Percentiles rank a stretch among this genome's conserved stretches.
These are phyloP conservation scores for Rutstroemia sydowiana DNA, from an alignment of 2,329 filamentous ascomycete genomes.

Conservation along the genomic window DNA sequence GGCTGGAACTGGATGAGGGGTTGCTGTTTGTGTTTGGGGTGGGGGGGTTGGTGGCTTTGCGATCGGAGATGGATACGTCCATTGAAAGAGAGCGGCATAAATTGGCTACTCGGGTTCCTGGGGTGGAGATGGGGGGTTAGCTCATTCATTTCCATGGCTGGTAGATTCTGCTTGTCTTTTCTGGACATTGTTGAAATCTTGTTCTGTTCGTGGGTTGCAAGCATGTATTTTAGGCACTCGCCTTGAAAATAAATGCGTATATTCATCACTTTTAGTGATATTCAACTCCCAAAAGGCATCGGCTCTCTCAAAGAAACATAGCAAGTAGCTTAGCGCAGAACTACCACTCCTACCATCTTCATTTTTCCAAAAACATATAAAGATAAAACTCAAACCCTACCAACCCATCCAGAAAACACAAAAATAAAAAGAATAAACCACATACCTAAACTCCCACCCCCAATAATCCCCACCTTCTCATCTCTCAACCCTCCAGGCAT, in stretches of 20 bases:
- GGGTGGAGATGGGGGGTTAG: not conserved
- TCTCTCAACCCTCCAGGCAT: constrained; percentile 19
- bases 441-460: constrained; percentile 24
- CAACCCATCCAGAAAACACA: not conserved
- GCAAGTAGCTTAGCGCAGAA: too few species aligned
- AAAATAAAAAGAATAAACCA: not conserved
- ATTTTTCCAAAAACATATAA: too few species aligned
- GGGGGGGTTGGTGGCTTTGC: constrained; percentile 10
- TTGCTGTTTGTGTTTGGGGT: not conserved
- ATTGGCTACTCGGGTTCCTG: constrained; percentile 1
- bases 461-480: constrained; percentile 26
- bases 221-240: too few species aligned
- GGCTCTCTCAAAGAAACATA: too few species aligned
- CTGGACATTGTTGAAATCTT: too few species aligned
- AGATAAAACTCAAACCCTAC: not conserved
- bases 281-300: too few species aligned
- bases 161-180: too few species aligned
- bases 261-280: too few species aligned
- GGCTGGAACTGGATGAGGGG: constrained; percentile 10
- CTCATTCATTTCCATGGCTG: not conserved
- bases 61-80: constrained; percentile 19
- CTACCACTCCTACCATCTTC: too few species aligned
- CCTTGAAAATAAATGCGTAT: too few species aligned
- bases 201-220: too few species aligned
- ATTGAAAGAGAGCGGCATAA: constrained; percentile 17